These are phyloP conservation scores for Coemansia sp. DNA, from an alignment of 192 early-diverging fungal genomes.

Conservation along the genomic window DNA sequence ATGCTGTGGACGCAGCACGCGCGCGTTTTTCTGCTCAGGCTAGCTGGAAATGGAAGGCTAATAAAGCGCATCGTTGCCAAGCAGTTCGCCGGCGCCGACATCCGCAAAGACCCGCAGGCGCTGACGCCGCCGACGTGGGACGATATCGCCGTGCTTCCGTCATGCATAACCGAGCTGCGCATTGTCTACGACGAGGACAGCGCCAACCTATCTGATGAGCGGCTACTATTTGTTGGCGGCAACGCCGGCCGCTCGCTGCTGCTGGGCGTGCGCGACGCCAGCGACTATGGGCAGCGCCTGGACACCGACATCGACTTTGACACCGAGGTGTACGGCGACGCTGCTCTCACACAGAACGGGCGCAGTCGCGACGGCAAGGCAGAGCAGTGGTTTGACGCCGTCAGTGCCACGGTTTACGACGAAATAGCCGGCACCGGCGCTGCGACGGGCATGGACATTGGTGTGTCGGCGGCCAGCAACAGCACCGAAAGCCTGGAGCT, in stretches of 20 bases:
- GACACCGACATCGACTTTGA: constrained; percentile 20
- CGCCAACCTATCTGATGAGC: constrained; percentile 5
- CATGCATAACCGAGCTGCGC: constrained; percentile 21
- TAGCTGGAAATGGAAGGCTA: constrained; percentile 73
- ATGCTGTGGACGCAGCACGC: constrained; percentile 71
- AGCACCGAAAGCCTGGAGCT: constrained; percentile 50
- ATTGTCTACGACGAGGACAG: constrained; percentile 14
- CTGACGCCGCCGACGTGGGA: constrained; percentile 26
- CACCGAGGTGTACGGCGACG: constrained; percentile 31
- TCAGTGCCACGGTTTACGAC: constrained; percentile 71
- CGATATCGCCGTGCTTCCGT: constrained; percentile 29
- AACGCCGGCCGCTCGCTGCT: constrained; percentile 34
- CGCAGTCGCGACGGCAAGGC: constrained; percentile 3
- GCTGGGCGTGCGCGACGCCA: constrained; percentile 16
- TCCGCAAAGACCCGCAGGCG: not conserved
- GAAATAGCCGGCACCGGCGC: constrained; percentile 74
- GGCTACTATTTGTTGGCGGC: constrained; percentile 39
- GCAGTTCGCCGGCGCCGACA: constrained; percentile 23
- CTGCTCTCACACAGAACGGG: constrained; percentile 3
- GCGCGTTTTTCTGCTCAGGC: constrained; percentile 64
- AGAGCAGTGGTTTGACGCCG: constrained; percentile 34
- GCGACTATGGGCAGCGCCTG: not conserved
- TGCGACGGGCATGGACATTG: constrained; percentile 69
- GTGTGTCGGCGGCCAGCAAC: constrained; percentile 39
- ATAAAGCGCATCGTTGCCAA: constrained; percentile 68